These are phyloP conservation scores for Agrostemma githago DNA, from an alignment of 148 eudicot species.

Conservation along the genomic window DNA sequence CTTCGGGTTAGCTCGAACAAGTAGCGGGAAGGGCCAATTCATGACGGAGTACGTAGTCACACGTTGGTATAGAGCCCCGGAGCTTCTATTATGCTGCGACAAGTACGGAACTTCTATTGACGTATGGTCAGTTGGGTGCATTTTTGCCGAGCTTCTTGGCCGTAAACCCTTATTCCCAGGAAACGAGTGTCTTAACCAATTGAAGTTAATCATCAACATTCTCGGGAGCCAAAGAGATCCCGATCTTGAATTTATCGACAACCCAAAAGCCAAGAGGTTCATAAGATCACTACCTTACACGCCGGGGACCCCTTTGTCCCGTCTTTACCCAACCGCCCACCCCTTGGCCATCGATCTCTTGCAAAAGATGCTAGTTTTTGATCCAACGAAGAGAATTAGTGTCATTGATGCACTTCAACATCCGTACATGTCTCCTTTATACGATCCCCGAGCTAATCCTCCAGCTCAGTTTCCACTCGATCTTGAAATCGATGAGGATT, in stretches of 20 bases:
- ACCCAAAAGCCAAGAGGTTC: constrained; percentile 52
- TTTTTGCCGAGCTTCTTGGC: constrained; percentile 13
- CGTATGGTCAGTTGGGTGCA: constrained; percentile 15
- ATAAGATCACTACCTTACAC: constrained; percentile 50
- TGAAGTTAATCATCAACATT: constrained; percentile 9
- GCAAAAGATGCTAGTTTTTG: constrained; percentile 58
- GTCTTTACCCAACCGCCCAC: constrained; percentile 56
- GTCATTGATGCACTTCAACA: constrained; percentile 67
- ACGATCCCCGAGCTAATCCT: constrained; percentile 46
- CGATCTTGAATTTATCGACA: constrained; percentile 29
- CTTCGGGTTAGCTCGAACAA: constrained; percentile 77
- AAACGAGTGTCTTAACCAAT: constrained; percentile 6
- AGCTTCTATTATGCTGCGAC: constrained; percentile 8
- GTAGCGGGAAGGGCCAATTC: constrained; percentile 20
- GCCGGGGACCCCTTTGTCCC: constrained; percentile 38
- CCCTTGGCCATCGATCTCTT: constrained; percentile 62
- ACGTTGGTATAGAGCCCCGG: constrained; percentile 18
- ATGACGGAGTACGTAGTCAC: constrained; percentile 16
- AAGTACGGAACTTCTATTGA: constrained; percentile 12
- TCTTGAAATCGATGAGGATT: constrained; percentile 58
- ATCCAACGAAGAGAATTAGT: constrained; percentile 64
- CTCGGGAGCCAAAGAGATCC: background rate
- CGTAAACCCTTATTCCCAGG: constrained; percentile 10
- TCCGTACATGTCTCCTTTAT: constrained; percentile 61
- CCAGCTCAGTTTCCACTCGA: constrained; percentile 54